Evolutionary conservation across 345 rosid genomes (phyloP).

Genomic region (Salix purpurea): DNA sequence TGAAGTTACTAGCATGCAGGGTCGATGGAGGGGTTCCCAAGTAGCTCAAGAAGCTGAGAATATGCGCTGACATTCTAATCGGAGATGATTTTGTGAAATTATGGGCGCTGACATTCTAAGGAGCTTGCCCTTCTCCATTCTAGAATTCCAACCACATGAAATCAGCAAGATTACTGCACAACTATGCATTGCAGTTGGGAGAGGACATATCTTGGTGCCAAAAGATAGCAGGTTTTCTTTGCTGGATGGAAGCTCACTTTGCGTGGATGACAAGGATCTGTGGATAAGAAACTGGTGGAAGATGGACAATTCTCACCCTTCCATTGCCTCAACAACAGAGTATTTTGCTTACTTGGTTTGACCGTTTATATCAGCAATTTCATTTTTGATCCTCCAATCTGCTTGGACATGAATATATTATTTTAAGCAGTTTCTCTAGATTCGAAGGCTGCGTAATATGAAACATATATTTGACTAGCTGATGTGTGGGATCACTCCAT

Average conservation of each 20-base stretch:
- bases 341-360: too few species aligned
- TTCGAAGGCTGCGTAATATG: too few species aligned
- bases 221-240: not conserved
- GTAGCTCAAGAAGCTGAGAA: constrained; percentile 88
- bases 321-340: constrained; percentile 52
- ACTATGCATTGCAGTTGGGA: constrained; percentile 74
- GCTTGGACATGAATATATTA: too few species aligned
- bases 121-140: too few species aligned
- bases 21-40: constrained; percentile 64
- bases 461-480: too few species aligned
- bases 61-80: constrained; percentile 66
- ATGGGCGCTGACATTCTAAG: too few species aligned
- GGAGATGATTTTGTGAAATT: constrained; percentile 58
- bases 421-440: too few species aligned
- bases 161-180: constrained; percentile 89
- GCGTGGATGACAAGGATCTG: constrained; percentile 87
- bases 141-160: constrained; percentile 45
- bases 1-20: too few species aligned
- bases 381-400: too few species aligned
- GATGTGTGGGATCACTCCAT: not conserved
- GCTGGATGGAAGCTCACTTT: constrained; percentile 63
- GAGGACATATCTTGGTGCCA: constrained; percentile 72
- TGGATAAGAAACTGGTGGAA: constrained; percentile 72
- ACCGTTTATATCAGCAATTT: too few species aligned
- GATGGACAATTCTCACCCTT: constrained; percentile 83